Percentiles rank a stretch among this genome's conserved stretches.
Conservation (phyloP, 495 filamentous ascomycete species). For the Penicillium steckii region DNA sequence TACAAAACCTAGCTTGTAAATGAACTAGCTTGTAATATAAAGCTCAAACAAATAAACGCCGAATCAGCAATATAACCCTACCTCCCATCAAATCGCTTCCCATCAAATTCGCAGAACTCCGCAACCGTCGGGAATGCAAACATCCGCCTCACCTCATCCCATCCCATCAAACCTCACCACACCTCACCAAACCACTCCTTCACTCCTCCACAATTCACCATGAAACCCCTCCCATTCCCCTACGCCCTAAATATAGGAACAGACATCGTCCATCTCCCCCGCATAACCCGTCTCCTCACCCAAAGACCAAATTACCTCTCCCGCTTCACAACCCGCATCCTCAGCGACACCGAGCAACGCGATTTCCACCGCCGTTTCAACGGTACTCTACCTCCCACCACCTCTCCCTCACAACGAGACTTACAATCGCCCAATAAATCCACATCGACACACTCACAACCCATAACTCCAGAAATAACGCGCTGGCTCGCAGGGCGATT, state of each 20-base stretch:
- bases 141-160: neutral
- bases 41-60: no score
- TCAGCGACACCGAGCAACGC: constrained; percentile 41
- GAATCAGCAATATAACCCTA: no score
- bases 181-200: constrained; percentile 1
- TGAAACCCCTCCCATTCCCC: constrained; percentile 40
- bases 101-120: no score
- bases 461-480: constrained; percentile 37
- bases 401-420: neutral
- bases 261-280: constrained; percentile 55
- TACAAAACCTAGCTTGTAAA: no score
- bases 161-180: neutral
- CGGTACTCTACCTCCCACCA: neutral
- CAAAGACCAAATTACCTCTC: constrained; percentile 38
- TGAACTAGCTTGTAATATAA: no score
- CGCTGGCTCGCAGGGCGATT: constrained; percentile 50
- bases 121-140: no score
- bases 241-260: constrained; percentile 48
- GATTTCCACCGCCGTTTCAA: constrained; percentile 42
- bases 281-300: constrained; percentile 45
- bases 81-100: no score
- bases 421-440: neutral
- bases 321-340: constrained; percentile 53
- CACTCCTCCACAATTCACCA: constrained; percentile 7
- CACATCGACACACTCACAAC: constrained; percentile 9